A percentile compares a stretch with the other conserved stretches of the same genome.
These are phyloP conservation scores for Ilex paraguariensis DNA, from an alignment of 305 asterid genomes.

Conservation along the genomic window DNA sequence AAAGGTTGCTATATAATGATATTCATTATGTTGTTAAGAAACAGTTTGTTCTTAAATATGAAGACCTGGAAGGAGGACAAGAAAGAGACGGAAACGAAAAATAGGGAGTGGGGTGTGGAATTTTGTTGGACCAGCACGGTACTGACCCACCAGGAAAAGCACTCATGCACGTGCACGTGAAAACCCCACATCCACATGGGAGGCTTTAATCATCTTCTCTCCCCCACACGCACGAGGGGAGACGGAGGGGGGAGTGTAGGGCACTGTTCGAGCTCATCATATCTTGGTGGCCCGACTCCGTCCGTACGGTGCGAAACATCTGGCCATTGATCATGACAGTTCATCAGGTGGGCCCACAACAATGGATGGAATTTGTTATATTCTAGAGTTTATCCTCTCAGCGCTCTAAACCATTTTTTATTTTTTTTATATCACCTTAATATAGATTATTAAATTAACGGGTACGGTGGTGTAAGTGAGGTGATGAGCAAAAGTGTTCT, in stretches of 20 bases:
- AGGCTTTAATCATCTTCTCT: slow-evolving; percentile 38
- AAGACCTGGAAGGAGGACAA: neutral
- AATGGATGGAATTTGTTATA: slow-evolving; percentile 16
- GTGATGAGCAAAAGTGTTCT: too few species aligned
- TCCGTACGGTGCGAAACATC: slow-evolving; percentile 30
- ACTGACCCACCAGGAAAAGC: slow-evolving; percentile 16
- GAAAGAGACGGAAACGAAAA: neutral
- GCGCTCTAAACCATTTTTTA: neutral
- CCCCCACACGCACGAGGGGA: slow-evolving; percentile 29
- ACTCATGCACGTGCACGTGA: slow-evolving; percentile 71
- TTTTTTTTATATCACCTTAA: neutral
- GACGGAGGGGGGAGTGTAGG: neutral
- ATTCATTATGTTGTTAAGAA: too few species aligned
- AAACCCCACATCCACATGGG: slow-evolving; percentile 72
- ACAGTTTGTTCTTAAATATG: too few species aligned
- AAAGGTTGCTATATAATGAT: too few species aligned
- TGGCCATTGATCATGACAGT: slow-evolving; percentile 34
- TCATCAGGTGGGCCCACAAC: slow-evolving; percentile 22
- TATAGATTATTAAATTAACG: too few species aligned
- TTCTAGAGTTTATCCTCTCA: slow-evolving; percentile 10
- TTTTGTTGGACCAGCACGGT: slow-evolving; percentile 24
- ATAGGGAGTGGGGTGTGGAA: neutral
- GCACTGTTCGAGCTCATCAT: neutral
- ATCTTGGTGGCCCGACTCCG: neutral
- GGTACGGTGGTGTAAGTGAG: too few species aligned